Conservation (phyloP, 805 yeast species). For the Ogataea neopini region DNA sequence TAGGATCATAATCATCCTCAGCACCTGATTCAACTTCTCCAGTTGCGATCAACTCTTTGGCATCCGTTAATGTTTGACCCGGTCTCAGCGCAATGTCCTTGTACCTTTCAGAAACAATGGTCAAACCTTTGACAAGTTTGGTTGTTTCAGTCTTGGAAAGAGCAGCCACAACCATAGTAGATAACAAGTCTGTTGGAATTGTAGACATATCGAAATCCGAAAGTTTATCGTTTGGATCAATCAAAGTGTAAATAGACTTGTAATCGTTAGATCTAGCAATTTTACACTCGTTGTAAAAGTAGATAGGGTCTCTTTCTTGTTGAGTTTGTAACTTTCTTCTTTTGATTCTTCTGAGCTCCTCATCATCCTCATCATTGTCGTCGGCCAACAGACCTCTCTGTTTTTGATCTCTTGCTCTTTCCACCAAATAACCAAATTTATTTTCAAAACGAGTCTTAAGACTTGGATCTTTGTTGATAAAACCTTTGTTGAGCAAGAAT, state of each 20-base stretch:
- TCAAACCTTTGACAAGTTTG: constrained; percentile 62
- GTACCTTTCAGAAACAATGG: constrained; percentile 69
- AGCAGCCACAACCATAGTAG: constrained; percentile 66
- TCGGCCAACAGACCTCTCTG: constrained; percentile 38
- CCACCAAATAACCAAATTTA: constrained; percentile 34
- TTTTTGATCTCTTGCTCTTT: constrained; percentile 30
- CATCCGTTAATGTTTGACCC: constrained; percentile 11
- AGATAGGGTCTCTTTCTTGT: constrained; percentile 18
- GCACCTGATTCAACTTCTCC: neutral
- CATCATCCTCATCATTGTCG: constrained; percentile 47
- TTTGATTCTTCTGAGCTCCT: constrained; percentile 26
- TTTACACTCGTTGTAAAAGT: constrained; percentile 33
- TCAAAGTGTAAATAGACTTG: constrained; percentile 66
- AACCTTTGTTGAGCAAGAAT: constrained; percentile 35
- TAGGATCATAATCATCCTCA: constrained; percentile 10
- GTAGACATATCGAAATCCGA: constrained; percentile 67
- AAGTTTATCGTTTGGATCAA: constrained; percentile 59
- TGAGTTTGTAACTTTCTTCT: constrained; percentile 23
- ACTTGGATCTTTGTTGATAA: constrained; percentile 33
- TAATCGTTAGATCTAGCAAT: constrained; percentile 48
- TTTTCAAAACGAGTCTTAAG: constrained; percentile 35
- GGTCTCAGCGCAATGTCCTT: constrained; percentile 16
- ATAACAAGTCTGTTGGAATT: constrained; percentile 64
- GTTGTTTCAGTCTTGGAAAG: constrained; percentile 53
- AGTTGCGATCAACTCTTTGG: too few relatives aligned